Evolutionary conservation across 2,329 filamentous ascomycete species (phyloP).

Genomic region (Trichoderma brevicompactum): DNA sequence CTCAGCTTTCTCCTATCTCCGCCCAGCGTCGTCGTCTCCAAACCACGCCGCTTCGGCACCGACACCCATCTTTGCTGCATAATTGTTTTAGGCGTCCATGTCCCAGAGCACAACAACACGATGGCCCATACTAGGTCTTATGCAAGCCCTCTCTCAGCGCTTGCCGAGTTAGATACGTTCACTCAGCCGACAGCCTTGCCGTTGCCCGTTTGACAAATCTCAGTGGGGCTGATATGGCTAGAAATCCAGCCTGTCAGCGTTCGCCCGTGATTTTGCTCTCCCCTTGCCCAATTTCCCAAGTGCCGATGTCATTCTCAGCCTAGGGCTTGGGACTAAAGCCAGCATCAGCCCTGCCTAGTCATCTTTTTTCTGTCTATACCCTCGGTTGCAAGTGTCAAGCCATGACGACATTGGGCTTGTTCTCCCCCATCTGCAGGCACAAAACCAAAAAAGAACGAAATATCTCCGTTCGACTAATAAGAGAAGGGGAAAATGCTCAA

Average conservation of each 20-base stretch:
- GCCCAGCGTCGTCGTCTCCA: not conserved
- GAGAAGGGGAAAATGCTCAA: not conserved
- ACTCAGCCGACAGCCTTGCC: conserved; percentile 19
- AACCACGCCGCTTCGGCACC: conserved; percentile 22
- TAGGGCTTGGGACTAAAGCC: not conserved
- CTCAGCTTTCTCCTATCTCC: not conserved
- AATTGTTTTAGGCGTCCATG: not conserved
- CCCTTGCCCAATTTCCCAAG: conserved; percentile 12
- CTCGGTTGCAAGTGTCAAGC: not conserved
- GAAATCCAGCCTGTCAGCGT: not conserved
- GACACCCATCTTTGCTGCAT: not conserved
- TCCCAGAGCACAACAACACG: no score
- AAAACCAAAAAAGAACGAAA: not conserved
- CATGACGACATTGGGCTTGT: not conserved
- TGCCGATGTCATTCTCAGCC: conserved; percentile 18
- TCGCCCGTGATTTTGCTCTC: no score
- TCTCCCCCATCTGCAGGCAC: not conserved
- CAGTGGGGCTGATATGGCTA: not conserved
- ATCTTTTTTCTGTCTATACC: not conserved
- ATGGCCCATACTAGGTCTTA: not conserved
- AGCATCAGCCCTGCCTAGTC: not conserved
- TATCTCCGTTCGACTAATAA: not conserved
- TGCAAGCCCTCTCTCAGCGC: not conserved
- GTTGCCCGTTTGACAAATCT: not conserved
- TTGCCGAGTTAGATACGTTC: conserved; percentile 14